Evolutionary conservation across 805 yeast species (phyloP).

Genomic region (Teunomyces funiuensis): DNA sequence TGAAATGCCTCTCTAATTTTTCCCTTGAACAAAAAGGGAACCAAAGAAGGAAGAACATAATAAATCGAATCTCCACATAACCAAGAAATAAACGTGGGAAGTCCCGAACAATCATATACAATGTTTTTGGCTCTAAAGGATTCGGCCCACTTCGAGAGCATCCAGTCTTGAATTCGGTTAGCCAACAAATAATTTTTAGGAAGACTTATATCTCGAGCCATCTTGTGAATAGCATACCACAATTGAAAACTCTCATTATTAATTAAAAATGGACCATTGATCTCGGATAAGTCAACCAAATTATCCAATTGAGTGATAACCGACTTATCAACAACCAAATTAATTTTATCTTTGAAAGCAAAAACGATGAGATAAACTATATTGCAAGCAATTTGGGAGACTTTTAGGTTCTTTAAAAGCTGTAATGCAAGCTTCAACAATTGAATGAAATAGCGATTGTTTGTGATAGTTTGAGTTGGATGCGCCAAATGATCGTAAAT

Average conservation of each 20-base stretch:
- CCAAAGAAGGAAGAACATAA: background rate
- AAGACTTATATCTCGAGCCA: constrained; percentile 35
- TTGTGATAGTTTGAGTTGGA: background rate
- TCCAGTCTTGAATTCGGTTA: constrained; percentile 49
- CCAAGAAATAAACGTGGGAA: constrained; percentile 47
- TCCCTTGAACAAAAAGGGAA: constrained; percentile 6
- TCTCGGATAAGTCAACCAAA: constrained; percentile 52
- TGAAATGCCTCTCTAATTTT: constrained; percentile 9
- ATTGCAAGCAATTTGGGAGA: constrained; percentile 30
- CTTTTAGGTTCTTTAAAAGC: constrained; percentile 29
- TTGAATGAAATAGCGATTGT: constrained; percentile 14
- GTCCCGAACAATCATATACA: constrained; percentile 14
- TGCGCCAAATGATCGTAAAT: constrained; percentile 6
- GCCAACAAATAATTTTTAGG: constrained; percentile 23
- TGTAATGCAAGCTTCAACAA: constrained; percentile 37
- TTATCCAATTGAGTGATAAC: constrained; percentile 48
- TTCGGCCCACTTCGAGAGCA: constrained; percentile 46
- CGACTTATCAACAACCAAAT: constrained; percentile 34
- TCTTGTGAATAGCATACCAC: constrained; percentile 48
- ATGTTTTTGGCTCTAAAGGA: constrained; percentile 31
- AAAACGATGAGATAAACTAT: constrained; percentile 21
- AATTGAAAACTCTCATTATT: constrained; percentile 49
- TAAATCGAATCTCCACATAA: constrained; percentile 25
- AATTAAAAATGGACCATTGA: constrained; percentile 58
- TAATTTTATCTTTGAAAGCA: constrained; percentile 10